These are phyloP conservation scores for Amaranthus palmeri DNA, from an alignment of 148 eudicot genomes.

Conservation along the genomic window DNA sequence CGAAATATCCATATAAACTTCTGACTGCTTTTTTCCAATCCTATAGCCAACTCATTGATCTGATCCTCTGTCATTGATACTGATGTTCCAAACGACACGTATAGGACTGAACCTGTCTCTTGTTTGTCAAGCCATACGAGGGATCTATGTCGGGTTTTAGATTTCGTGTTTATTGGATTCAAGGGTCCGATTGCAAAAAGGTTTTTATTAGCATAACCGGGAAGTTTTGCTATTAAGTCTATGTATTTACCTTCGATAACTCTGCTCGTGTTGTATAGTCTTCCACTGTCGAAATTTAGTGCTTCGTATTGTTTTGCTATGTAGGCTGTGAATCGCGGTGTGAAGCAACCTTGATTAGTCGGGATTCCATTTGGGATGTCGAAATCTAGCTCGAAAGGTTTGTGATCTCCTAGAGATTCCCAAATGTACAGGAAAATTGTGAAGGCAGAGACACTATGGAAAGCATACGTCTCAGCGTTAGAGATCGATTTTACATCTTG, in stretches of 20 bases:
- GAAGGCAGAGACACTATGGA: slow-evolving; percentile 44
- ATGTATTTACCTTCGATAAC: slow-evolving; percentile 38
- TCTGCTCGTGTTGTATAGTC: slow-evolving; percentile 38
- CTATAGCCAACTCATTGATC: slow-evolving; percentile 50
- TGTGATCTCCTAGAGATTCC: slow-evolving; percentile 24
- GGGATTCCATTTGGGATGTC: slow-evolving; percentile 18
- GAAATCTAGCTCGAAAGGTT: slow-evolving; percentile 23
- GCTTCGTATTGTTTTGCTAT: slow-evolving; percentile 18
- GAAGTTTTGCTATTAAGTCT: slow-evolving; percentile 27
- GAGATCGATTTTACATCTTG: slow-evolving; percentile 38
- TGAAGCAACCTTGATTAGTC: slow-evolving; percentile 29
- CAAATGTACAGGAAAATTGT: slow-evolving; percentile 24
- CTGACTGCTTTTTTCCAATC: slow-evolving; percentile 47
- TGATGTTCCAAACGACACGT: slow-evolving; percentile 62
- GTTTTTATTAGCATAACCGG: slow-evolving; percentile 20
- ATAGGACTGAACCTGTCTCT: slow-evolving; percentile 44
- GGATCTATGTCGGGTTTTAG: slow-evolving; percentile 20
- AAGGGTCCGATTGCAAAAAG: slow-evolving; percentile 50
- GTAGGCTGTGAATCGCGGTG: slow-evolving; percentile 28
- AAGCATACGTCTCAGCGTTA: slow-evolving; percentile 47
- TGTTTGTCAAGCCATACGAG: slow-evolving; percentile 62
- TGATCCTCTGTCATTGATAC: slow-evolving; percentile 39
- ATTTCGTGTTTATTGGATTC: slow-evolving; percentile 17
- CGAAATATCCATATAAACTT: slow-evolving; percentile 68
- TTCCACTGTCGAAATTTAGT: slow-evolving; percentile 31